Conservation (phyloP, 176 grass and related monocot species). For the Bonia amplexicaulis region DNA sequence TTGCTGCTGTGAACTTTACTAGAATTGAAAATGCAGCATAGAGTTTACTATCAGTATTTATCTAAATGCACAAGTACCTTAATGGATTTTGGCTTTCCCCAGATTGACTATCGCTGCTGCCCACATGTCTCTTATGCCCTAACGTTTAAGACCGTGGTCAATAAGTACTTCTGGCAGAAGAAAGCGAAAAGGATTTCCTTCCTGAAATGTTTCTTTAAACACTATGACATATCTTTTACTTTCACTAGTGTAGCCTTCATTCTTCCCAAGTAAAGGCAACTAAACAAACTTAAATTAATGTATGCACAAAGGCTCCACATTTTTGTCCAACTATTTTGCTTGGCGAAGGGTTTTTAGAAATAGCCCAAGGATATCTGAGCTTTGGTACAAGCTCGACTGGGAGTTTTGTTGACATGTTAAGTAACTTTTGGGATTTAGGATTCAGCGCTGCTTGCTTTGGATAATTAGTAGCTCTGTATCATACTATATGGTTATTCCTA, state of each 20-base stretch:
- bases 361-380: not conserved
- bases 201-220: not conserved
- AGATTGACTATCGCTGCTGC: not conserved
- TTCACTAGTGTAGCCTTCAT: not conserved
- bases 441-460: not conserved
- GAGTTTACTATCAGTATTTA: not conserved
- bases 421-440: not conserved
- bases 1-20: not conserved
- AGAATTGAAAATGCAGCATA: not conserved
- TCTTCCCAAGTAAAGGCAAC: not conserved
- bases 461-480: not conserved
- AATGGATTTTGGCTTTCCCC: not conserved
- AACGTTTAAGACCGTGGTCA: not conserved
- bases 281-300: not conserved
- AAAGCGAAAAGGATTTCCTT: not conserved
- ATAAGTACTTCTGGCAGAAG: not conserved
- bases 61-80: not conserved
- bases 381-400: not conserved
- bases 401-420: constrained; percentile 13
- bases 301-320: not conserved
- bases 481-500: not conserved
- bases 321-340: not conserved
- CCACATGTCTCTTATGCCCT: not conserved
- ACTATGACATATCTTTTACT: not conserved
- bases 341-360: not conserved